phyloP scores from a whole-genome alignment of 345 rosid species.

The Gossypium mustelinum region DNA sequence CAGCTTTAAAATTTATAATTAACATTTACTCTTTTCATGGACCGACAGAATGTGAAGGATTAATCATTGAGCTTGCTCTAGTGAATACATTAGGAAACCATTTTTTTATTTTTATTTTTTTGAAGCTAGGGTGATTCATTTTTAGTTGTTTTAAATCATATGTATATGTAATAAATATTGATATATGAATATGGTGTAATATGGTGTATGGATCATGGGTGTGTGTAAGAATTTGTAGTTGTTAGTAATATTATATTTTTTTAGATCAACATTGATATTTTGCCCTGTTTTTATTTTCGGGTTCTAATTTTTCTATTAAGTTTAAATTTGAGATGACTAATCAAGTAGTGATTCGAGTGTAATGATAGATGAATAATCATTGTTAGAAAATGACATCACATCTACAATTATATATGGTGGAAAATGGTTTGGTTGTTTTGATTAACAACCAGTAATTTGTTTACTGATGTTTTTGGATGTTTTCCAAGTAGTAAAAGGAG shows the following conservation, averaged over 20 bases:
- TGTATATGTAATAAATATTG: conserved; percentile 20
- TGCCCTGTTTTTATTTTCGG: too few species aligned
- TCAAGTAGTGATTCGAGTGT: too few species aligned
- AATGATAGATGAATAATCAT: not conserved
- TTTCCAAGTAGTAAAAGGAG: not conserved
- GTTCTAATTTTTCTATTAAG: too few species aligned
- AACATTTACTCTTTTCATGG: too few species aligned
- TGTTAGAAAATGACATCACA: not conserved
- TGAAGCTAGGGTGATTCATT: not conserved
- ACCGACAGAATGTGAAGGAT: fast-evolving
- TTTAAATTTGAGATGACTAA: too few species aligned
- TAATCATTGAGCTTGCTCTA: too few species aligned
- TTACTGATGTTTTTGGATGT: not conserved
- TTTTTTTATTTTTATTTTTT: not conserved
- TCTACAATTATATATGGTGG: too few species aligned
- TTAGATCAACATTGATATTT: not conserved
- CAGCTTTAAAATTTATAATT: too few species aligned
- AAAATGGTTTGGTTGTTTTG: not conserved
- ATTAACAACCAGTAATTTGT: not conserved
- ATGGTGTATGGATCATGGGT: not conserved
- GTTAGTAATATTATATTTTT: not conserved
- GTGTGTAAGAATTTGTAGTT: conserved; percentile 6
- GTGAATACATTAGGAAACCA: too few species aligned
- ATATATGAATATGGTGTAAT: conserved; percentile 16
- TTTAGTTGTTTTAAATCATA: conserved; percentile 2